Evolutionary conservation across 768 basidiomycete species (phyloP).

Genomic region (Goffeauzyma gilvescens): DNA sequence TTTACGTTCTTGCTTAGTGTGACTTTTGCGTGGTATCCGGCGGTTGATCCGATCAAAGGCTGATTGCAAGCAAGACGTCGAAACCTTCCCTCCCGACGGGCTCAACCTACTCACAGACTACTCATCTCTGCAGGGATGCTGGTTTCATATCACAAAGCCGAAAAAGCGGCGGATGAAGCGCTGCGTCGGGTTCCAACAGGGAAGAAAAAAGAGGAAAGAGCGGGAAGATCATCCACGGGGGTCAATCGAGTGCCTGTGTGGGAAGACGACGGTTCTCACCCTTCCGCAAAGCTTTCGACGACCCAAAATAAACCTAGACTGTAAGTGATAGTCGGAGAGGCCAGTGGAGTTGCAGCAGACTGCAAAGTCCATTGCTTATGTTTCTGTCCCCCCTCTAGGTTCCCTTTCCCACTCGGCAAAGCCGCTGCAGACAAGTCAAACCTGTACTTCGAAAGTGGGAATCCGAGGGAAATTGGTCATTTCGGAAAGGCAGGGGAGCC

Average conservation of each 20-base stretch:
- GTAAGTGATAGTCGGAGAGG: neutral
- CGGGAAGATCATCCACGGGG: neutral
- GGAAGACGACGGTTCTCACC: conserved; percentile 10
- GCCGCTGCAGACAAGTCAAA: neutral
- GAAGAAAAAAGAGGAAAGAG: neutral
- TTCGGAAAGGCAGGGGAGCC: conserved; percentile 5
- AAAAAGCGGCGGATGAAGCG: conserved; percentile 3
- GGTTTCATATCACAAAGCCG: conserved; percentile 7
- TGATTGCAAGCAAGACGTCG: neutral
- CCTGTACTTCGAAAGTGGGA: conserved; percentile 10
- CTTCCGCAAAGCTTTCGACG: conserved; percentile 4
- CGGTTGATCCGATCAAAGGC: neutral
- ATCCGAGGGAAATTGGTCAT: conserved; percentile 3
- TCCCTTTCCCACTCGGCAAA: conserved; percentile 12
- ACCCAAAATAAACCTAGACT: conserved; percentile 4
- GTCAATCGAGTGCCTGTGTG: conserved; percentile 6
- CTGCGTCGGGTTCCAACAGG: neutral
- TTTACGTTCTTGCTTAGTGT: too few species aligned
- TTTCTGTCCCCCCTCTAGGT: neutral
- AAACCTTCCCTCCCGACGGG: too few species aligned
- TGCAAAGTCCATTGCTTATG: neutral
- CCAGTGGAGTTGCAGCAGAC: too few species aligned
- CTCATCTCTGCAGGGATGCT: conserved; percentile 1
- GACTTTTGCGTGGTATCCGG: neutral
- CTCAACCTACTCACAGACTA: neutral